These are phyloP conservation scores for Calonectria montana DNA, from an alignment of 2,329 filamentous ascomycete species.

Conservation along the genomic window DNA sequence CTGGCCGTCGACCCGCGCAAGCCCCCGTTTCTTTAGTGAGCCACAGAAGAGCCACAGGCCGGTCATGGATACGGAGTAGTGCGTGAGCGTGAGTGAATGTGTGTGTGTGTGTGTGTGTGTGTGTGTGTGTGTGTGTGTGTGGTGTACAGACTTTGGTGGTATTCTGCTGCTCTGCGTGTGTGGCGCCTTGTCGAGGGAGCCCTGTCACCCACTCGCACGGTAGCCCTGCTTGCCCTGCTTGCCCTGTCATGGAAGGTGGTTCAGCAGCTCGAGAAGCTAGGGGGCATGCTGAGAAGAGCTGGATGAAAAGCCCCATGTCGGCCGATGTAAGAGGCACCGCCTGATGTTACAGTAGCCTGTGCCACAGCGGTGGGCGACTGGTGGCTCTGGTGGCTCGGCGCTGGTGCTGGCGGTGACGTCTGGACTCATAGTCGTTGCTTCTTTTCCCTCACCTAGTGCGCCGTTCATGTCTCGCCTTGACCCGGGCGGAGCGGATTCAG, in stretches of 20 bases:
- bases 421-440: constrained; percentile 32
- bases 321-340: constrained; percentile 35
- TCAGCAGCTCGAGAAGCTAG: constrained; percentile 29
- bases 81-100: not conserved
- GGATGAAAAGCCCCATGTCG: constrained; percentile 20
- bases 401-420: constrained; percentile 31
- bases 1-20: constrained; percentile 10
- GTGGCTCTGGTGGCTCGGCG: constrained; percentile 23
- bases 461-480: constrained; percentile 40
- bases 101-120: not conserved
- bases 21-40: constrained; percentile 11
- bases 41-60: constrained; percentile 21
- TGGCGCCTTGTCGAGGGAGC: constrained; percentile 35
- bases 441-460: constrained; percentile 25
- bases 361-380: constrained; percentile 35
- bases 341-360: constrained; percentile 33
- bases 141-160: not conserved
- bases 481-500: constrained; percentile 33
- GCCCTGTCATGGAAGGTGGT: constrained; percentile 45
- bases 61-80: constrained; percentile 12
- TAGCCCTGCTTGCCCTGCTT: constrained; percentile 46
- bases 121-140: not conserved
- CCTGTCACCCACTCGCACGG: constrained; percentile 38
- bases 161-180: constrained; percentile 7
- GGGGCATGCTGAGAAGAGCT: constrained; percentile 17